Base-by-base conservation (phyloP, 2,329 filamentous ascomycete genomes). In the Phaeosphaeriaceae sp. region DNA sequence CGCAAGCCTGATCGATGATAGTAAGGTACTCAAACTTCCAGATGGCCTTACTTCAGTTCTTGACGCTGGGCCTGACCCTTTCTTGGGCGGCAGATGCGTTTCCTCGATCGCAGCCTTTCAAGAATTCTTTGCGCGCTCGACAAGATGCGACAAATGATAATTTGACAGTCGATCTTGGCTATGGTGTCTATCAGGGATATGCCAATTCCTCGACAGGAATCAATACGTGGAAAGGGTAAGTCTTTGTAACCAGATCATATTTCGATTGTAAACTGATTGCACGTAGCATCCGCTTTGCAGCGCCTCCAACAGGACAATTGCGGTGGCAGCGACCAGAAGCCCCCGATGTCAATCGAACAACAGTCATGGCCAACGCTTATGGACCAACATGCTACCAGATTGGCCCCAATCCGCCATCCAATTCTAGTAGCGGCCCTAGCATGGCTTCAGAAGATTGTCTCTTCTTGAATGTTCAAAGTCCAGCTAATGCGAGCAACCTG, bases 381-480 rank as follows among this genome's bases (percentile, higher is more conserved):
- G 49, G 49, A 1, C 22, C 49, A n/a, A 45, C 36, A 11, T 21
- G 33, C 36, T 17, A 48, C 53, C 33, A 59, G 52, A 17, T 51
- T 57, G 17, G 42, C 20, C 1, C 57, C 53, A n/a, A 49, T 47
- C 17, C 57, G 60, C 21, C 22, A 40, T 19, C 48, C 25, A 15
- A 42, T 41, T 20, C 44, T 51, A 15, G 20, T 33, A 27, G 13
- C 17, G 25, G 33, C 17, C 1, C 22, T 13, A 31, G 21, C 31
- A 44, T 13, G 36, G 22, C n/a, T 11, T 51, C 53, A 4, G 69
- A 78, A 53, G 74, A 77, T 51, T 77, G 74, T 56, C 61, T 78
- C 7, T 78, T 74, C 41, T 54, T 76, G 21, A 74, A 68, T 55
- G 66, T 77, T 1, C 76, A 73, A 56, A 65, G 69, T 1, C 71